Evolutionary conservation across 768 basidiomycete species (phyloP).

Genomic region (Mycena sanguinolenta): DNA sequence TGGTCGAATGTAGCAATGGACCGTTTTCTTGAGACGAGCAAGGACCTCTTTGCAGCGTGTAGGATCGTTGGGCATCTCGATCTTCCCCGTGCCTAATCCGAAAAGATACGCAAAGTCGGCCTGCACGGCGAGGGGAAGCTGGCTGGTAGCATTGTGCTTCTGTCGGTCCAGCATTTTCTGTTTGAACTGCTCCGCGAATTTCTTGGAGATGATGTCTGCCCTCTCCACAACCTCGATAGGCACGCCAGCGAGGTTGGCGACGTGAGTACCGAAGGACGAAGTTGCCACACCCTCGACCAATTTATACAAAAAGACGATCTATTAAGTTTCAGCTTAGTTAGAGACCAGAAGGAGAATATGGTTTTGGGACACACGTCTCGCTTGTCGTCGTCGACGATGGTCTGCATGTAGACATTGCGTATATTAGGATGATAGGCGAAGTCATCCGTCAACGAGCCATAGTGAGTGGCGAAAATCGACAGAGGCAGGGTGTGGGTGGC

Average conservation of each 20-base stretch:
- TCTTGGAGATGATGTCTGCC: conserved; percentile 87
- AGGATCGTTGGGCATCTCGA: conserved; percentile 65
- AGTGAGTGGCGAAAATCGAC: conserved; percentile 98
- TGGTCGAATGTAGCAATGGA: conserved; percentile 35
- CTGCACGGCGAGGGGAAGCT: conserved; percentile 84
- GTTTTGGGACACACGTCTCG: conserved; percentile 70
- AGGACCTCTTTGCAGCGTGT: conserved; percentile 68
- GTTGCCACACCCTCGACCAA: conserved; percentile 89
- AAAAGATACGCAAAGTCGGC: conserved; percentile 91
- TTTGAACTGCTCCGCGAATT: conserved; percentile 91
- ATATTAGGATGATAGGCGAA: conserved; percentile 94
- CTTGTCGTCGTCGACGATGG: conserved; percentile 92
- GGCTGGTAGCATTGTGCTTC: conserved; percentile 62
- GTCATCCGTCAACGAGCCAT: conserved; percentile 95
- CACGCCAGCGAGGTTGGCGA: conserved; percentile 95
- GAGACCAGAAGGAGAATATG: not conserved
- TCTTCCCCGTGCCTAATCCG: conserved; percentile 68
- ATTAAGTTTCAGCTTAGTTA: conserved; percentile 6
- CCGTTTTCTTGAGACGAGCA: conserved; percentile 61
- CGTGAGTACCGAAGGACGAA: conserved; percentile 94
- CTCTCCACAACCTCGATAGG: conserved; percentile 87
- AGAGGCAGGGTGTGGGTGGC: conserved; percentile 93
- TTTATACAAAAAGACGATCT: conserved; percentile 97
- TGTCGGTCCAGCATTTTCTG: conserved; percentile 79
- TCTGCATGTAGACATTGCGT: conserved; percentile 95